Conservation (phyloP, 495 filamentous ascomycete genomes). For the Lasiosphaeriaceae sp. region DNA sequence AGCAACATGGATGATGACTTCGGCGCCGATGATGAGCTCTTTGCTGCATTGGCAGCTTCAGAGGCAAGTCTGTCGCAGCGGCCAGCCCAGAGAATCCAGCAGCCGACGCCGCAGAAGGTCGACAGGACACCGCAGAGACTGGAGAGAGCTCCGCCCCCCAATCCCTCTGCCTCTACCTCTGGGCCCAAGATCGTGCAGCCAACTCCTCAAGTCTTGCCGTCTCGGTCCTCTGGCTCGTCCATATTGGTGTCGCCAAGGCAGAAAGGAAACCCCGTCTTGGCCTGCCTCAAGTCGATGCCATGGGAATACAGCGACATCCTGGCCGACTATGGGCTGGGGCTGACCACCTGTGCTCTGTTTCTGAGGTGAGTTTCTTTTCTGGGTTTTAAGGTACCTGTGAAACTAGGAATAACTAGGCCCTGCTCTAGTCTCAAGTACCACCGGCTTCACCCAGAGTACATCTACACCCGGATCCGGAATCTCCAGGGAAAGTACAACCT, state of each 20-base stretch:
- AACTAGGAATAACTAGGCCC: too few species aligned
- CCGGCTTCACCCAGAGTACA: slow-evolving; percentile 94
- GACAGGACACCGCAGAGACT: slow-evolving; percentile 41
- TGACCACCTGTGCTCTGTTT: slow-evolving; percentile 87
- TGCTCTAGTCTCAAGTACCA: slow-evolving; percentile 98
- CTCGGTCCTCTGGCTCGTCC: slow-evolving; percentile 63
- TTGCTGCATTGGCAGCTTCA: slow-evolving; percentile 46
- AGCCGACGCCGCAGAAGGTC: slow-evolving; percentile 42
- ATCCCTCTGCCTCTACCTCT: slow-evolving; percentile 8
- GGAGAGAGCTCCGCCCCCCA: slow-evolving; percentile 36
- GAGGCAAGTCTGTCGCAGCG: slow-evolving; percentile 10
- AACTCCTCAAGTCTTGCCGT: slow-evolving; percentile 74
- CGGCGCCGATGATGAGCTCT: slow-evolving; percentile 56
- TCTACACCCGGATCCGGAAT: slow-evolving; percentile 83
- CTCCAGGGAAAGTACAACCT: slow-evolving; percentile 79
- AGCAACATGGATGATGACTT: slow-evolving; percentile 54
- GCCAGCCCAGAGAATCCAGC: slow-evolving; percentile 32
- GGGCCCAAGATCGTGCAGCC: slow-evolving; percentile 70
- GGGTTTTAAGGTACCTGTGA: too few species aligned
- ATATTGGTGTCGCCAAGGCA: slow-evolving; percentile 81
- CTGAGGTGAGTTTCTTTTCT: slow-evolving; percentile 38
- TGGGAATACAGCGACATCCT: slow-evolving; percentile 98
- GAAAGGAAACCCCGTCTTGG: slow-evolving; percentile 92
- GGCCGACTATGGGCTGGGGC: slow-evolving; percentile 85
- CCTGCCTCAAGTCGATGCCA: slow-evolving; percentile 71